These are phyloP conservation scores for Amylostereum chailletii DNA, from an alignment of 1,284 basidiomycete species.

Conservation along the genomic window DNA sequence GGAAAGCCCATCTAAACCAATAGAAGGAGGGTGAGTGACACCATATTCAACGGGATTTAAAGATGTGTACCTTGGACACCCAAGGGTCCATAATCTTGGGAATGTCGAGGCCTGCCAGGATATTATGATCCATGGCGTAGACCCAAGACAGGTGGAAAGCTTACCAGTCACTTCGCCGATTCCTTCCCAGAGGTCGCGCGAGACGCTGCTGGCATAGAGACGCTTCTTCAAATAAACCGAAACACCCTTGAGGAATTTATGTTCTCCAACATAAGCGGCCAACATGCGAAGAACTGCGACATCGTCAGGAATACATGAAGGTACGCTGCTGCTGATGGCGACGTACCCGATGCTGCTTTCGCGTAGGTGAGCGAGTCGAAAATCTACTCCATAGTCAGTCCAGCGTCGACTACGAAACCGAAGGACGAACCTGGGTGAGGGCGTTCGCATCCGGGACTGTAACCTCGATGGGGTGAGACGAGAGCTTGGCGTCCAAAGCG, in stretches of 20 bases:
- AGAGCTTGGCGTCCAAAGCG: slow-evolving; percentile 79
- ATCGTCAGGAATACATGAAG: neutral
- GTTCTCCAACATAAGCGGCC: slow-evolving; percentile 82
- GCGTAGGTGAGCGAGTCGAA: slow-evolving; percentile 83
- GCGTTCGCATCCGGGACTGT: slow-evolving; percentile 83
- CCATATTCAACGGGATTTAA: neutral
- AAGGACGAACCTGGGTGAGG: slow-evolving; percentile 58
- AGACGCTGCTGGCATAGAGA: slow-evolving; percentile 79
- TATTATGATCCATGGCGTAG: neutral
- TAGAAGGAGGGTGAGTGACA: neutral
- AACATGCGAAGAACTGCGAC: slow-evolving; percentile 84
- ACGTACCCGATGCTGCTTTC: slow-evolving; percentile 73
- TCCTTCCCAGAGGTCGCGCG: slow-evolving; percentile 86
- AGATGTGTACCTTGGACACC: slow-evolving; percentile 66
- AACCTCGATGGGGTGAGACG: slow-evolving; percentile 94
- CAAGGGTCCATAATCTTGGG: slow-evolving; percentile 86
- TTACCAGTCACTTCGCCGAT: slow-evolving; percentile 68
- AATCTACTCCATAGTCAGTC: slow-evolving; percentile 39
- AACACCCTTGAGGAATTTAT: slow-evolving; percentile 80
- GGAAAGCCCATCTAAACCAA: slow-evolving; percentile 69
- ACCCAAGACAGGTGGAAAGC: neutral
- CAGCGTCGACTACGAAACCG: neutral
- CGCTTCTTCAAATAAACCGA: slow-evolving; percentile 89
- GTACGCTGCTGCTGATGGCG: neutral
- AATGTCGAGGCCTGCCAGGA: slow-evolving; percentile 55